phyloP scores from a whole-genome alignment of 352 stramenopile genomes.

The Phytophthora fragariaefolia region DNA sequence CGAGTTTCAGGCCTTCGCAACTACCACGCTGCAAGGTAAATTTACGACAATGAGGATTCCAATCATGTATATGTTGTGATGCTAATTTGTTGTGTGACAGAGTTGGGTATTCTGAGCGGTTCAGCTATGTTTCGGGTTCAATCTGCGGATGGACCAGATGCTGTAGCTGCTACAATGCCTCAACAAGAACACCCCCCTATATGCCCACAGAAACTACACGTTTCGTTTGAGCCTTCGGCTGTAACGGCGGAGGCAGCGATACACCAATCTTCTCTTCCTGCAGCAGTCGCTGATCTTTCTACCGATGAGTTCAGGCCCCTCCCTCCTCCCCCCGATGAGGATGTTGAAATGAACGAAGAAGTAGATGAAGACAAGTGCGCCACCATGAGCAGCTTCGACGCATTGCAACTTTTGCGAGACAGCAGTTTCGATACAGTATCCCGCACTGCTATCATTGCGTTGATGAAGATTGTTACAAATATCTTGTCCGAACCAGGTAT shows the following conservation, averaged over 20 bases:
- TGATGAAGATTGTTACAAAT: conserved; percentile 90
- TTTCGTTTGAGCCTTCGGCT: conserved; percentile 24
- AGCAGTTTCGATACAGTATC: conserved; percentile 82
- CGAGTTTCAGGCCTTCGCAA: conserved; percentile 47
- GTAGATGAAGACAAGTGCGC: neutral
- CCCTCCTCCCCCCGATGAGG: conserved; percentile 17
- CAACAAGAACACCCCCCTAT: neutral
- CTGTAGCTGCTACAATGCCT: conserved; percentile 1
- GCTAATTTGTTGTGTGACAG: conserved; percentile 32
- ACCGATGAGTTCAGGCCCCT: neutral
- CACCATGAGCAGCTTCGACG: conserved; percentile 58
- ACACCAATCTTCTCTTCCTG: neutral
- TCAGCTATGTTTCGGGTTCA: conserved; percentile 89
- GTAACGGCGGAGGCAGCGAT: neutral
- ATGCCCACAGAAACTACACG: conserved; percentile 10
- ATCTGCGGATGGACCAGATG: conserved; percentile 12
- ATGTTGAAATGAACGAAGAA: conserved; percentile 63
- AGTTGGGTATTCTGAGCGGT: conserved; percentile 79
- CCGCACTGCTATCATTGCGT: conserved; percentile 57
- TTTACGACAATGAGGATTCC: neutral
- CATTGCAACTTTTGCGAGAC: conserved; percentile 76
- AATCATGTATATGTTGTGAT: neutral
- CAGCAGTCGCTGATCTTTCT: neutral
- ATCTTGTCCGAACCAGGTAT: conserved; percentile 82
- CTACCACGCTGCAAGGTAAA: conserved; percentile 73